A percentile compares a stretch with the other conserved stretches of the same genome.
Conservation (phyloP, 2,329 filamentous ascomycete species). For the Alternaria solani region DNA sequence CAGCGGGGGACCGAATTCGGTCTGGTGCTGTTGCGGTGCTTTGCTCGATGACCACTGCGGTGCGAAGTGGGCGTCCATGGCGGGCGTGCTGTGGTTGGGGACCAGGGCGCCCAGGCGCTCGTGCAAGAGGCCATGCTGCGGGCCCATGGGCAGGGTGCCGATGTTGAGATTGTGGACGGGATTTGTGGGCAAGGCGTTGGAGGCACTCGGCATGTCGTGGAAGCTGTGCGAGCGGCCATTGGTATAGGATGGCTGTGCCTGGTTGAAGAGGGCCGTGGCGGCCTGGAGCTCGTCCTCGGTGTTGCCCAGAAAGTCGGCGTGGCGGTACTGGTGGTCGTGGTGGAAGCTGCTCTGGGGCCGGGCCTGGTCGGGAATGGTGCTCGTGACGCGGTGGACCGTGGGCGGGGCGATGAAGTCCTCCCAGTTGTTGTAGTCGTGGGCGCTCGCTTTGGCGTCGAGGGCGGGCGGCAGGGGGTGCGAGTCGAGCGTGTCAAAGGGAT, state of each 20-base stretch:
- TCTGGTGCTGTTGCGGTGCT: constrained; percentile 26
- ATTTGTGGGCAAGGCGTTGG: constrained; percentile 6
- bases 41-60: constrained; percentile 37
- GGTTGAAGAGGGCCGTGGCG: constrained; percentile 43
- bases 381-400: constrained; percentile 45
- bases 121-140: constrained; percentile 36
- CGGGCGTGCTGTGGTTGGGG: constrained; percentile 38
- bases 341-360: constrained; percentile 39
- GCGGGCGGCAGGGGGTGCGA: constrained; percentile 18
- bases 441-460: constrained; percentile 32
- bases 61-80: constrained; percentile 41
- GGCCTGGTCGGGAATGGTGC: constrained; percentile 46
- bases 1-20: constrained; percentile 27
- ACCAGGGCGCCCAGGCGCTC: constrained; percentile 43
- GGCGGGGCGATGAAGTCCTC: constrained; percentile 38
- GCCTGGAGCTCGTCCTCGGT: constrained; percentile 45
- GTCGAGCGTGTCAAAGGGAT: constrained; percentile 37
- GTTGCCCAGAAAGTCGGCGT: constrained; percentile 28
- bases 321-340: constrained; percentile 31
- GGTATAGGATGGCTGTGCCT: constrained; percentile 37
- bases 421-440: constrained; percentile 41
- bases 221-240: constrained; percentile 34
- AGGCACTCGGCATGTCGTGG: constrained; percentile 21
- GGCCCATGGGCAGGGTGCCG: constrained; percentile 25
- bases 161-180: constrained; percentile 12